Conservation (phyloP, 345 rosid genomes). For the Camelina hispida region DNA sequence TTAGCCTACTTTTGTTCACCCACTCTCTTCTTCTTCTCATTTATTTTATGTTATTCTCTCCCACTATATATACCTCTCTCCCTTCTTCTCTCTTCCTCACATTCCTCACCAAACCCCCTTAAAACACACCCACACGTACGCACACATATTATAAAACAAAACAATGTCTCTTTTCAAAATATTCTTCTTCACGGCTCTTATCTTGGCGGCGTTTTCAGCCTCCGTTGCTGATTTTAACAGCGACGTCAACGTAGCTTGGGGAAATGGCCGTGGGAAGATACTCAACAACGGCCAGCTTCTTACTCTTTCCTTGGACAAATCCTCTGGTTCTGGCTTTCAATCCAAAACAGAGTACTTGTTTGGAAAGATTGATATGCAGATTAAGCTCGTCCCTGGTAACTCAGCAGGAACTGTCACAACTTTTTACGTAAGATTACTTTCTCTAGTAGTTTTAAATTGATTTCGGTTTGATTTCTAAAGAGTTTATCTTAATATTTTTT, state of each 20-base stretch:
- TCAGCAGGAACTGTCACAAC: slow-evolving; percentile 61
- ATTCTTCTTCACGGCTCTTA: slow-evolving; percentile 36
- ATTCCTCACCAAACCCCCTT: slow-evolving; percentile 43
- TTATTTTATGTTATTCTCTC: slow-evolving; percentile 2
- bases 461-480: not conserved
- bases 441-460: not conserved
- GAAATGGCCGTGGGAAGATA: slow-evolving; percentile 43
- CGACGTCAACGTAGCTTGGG: slow-evolving; percentile 42
- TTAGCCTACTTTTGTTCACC: slow-evolving; percentile 43
- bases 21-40: slow-evolving; percentile 38
- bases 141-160: not conserved
- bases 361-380: slow-evolving; percentile 50
- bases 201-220: slow-evolving; percentile 27
- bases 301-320: slow-evolving; percentile 47
- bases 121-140: slow-evolving; percentile 31
- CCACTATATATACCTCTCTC: slow-evolving; percentile 34
- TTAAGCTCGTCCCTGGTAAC: slow-evolving; percentile 56
- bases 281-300: slow-evolving; percentile 44
- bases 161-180: slow-evolving; percentile 34
- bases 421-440: slow-evolving; percentile 45
- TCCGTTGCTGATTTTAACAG: slow-evolving; percentile 38
- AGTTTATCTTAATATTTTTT: not conserved
- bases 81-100: slow-evolving; percentile 37
- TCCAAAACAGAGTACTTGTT: slow-evolving; percentile 51
- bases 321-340: slow-evolving; percentile 55